phyloP scores from a whole-genome alignment of 2,329 filamentous ascomycete genomes.

The Diaporthe vexans region DNA sequence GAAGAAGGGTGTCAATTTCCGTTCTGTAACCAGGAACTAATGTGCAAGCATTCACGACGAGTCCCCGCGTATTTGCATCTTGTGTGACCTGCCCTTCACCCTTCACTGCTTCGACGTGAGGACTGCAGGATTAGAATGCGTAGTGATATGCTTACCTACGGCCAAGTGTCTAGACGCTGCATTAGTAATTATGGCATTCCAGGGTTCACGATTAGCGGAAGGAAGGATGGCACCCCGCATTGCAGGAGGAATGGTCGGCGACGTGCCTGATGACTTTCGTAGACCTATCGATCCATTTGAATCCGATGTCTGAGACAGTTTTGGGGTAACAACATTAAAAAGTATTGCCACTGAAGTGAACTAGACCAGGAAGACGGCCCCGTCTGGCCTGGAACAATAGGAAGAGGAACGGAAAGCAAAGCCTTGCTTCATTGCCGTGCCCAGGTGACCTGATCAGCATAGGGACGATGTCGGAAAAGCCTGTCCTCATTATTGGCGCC shows the following conservation, averaged over 20 bases:
- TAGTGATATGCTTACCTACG: neutral
- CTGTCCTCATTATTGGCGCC: slow-evolving; percentile 55
- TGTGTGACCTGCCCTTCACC: neutral
- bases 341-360: neutral
- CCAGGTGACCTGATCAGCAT: neutral
- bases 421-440: neutral
- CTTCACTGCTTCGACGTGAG: neutral
- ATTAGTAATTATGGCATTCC: neutral
- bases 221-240: slow-evolving; percentile 15
- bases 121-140: neutral
- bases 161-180: neutral
- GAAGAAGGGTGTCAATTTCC: neutral
- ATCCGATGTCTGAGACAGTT: neutral
- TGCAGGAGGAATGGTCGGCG: neutral
- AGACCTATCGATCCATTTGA: neutral
- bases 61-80: neutral
- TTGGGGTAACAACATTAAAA: neutral
- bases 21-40: neutral
- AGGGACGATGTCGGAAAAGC: slow-evolving; percentile 31
- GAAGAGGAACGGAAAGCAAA: neutral
- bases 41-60: neutral
- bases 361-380: neutral
- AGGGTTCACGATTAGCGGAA: neutral
- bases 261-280: neutral
- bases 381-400: too few species aligned